Evolutionary conservation across 2,329 filamentous ascomycete genomes (phyloP), one percentile per base, ranked within the genome.

Genomic region (Paracoccidioides brasiliensis): DNA sequence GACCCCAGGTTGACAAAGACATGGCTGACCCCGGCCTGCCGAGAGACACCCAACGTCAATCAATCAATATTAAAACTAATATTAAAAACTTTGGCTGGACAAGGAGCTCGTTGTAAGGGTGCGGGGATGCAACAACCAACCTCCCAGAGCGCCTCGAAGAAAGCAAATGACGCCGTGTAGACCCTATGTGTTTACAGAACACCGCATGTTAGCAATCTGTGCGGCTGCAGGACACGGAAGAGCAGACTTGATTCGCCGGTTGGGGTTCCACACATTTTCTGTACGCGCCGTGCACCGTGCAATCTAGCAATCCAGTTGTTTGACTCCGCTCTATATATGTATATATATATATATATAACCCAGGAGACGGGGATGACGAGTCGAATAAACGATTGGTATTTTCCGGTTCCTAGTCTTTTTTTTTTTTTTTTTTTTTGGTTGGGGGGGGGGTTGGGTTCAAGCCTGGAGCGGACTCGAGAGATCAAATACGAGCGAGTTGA

Each of bases 91-190:
- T 22, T 22, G 30, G 33, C 15, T 12, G 14, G 22, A 46, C 12
- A 28, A 14, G 35, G 38, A 33, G 12, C 50, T 14, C 12, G 22
- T 32, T 14, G 38, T 15, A 30, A 4, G 30, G 38, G 22, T 38
- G 35, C 10, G 46, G 15, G 10, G 35, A n/a, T 35, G 33, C 22
- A 43, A 82, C 14, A 80, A 70, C 78, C 78, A 66, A 80, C 79
- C 70, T 88, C 84, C 83, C 83, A 88, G 51, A 90, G 72, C 37
- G 85, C 84, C 74, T 91, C 87, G 61, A 91, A 90, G 70, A 91
- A 90, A 68, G 86, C 87, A 64, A 84, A 87, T 0, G 86, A 88
- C 10, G 87, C 81, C 7, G 87, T 90, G 67, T 90, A 78, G 37
- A 64, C 64, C 69, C 69, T 61, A 35, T 6, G 8, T 30, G 37